Base-by-base conservation (phyloP, 495 filamentous ascomycete genomes). In the Thozetella sp. region DNA sequence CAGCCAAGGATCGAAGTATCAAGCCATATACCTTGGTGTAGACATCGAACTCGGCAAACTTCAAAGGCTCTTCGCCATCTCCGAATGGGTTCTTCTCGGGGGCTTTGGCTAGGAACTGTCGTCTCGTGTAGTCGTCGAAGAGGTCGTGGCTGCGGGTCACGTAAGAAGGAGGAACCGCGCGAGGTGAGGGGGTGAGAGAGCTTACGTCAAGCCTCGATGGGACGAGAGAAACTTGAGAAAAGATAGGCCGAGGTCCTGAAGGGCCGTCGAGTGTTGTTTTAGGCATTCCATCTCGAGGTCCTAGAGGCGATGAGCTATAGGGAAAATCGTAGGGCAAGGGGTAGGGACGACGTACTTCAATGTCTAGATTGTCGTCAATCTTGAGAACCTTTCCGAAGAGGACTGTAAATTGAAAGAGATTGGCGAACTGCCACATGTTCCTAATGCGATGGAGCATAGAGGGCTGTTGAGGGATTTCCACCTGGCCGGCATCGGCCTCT, bases 381-480 rank as follows among this genome's bases (percentile, higher is more conserved):
- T 94, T 96, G 73, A 96, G 88, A 46, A 89, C 86, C 63, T 88
- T 86, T 25, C 93, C 93, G 75, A 99, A 99, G 55, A 93, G 83
- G 65, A 86, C 87, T 55, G 97, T 90, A 78, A 92, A 99, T 74
- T 99, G 95, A 78, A 89, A 93, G 3, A 99, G 81, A 69, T 92
- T 93, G 51, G 95, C 91, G 74, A 99, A 97, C 72, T 97, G 90
- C 93, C 95, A 97, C 77, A 88, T 89, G 71, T 90, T 95, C 52
- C 94, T 82, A 58, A 99, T 81, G 61, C 81, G 86, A 51, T 88
- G 76, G 22, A 97, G 81, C 56, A 87, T 61, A 3, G 79, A 72
- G 53, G 72, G 63, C 61, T 83, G 68, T 27, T 66, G 58, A 4
- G 66, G 54, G 3, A 51, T 48, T 51, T 66, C 56, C 20, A 54